Percentiles rank a stretch among this genome's conserved stretches.
Evolutionary conservation across 108 stramenopile genomes (phyloP).

Genomic region (Cyclotella sp.): DNA sequence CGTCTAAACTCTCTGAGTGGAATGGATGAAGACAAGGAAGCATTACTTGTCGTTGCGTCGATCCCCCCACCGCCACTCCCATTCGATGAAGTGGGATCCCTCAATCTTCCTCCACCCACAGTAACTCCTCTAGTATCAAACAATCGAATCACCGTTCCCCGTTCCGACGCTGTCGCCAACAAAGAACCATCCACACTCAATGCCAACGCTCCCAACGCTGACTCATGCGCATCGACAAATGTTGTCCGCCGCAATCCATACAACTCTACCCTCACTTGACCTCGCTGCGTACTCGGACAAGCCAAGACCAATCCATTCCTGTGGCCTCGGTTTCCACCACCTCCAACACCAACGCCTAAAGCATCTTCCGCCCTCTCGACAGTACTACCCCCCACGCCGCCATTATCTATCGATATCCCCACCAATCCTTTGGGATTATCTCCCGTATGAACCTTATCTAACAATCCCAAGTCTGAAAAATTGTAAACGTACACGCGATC

Average conservation of each 20-base stretch:
- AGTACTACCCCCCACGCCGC: constrained; percentile 41
- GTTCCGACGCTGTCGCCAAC: constrained; percentile 92
- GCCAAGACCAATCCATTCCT: constrained; percentile 92
- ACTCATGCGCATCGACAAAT: constrained; percentile 95
- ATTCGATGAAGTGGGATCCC: constrained; percentile 30
- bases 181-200: constrained; percentile 89
- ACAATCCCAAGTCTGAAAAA: constrained; percentile 89
- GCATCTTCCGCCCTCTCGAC: constrained; percentile 26
- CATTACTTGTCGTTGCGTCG: constrained; percentile 31
- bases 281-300: constrained; percentile 88
- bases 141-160: constrained; percentile 95
- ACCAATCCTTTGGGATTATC: constrained; percentile 92
- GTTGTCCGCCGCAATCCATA: constrained; percentile 91
- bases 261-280: constrained; percentile 96
- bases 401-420: constrained; percentile 85
- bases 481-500: constrained; percentile 95
- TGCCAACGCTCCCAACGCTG: constrained; percentile 82
- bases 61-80: constrained; percentile 16
- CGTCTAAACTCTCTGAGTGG: constrained; percentile 91
- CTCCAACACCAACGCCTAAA: constrained; percentile 17
- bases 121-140: constrained; percentile 87
- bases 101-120: constrained; percentile 67
- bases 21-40: constrained; percentile 50
- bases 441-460: constrained; percentile 95
- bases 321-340: not conserved